Evolutionary conservation across 1,139 yeast species (phyloP), one percentile per base, ranked within the genome.

Genomic region (Kurtzmaniella quercitrusa): DNA sequence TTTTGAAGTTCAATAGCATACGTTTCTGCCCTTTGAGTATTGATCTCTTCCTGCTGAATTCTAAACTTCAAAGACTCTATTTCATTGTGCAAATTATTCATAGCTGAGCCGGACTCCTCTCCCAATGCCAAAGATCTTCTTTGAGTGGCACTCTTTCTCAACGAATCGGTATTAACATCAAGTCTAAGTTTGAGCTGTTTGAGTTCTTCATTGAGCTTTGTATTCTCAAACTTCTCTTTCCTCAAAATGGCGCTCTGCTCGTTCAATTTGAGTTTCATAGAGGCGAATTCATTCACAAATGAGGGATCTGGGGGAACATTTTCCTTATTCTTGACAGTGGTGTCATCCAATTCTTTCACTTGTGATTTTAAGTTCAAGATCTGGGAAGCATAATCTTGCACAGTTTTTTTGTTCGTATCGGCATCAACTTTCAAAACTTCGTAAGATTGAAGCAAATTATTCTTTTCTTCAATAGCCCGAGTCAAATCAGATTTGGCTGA

Each of bases 121-220:
- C 74, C 74, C 19, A 62, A 51, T 3, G 70, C 70, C 38, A 66
- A 47, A 0, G 75, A 68, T 39, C 67, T 54, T 46, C 72, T 53
- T 17, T 43, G 48, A 34, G 49, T 43, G 34, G 50, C 52, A 45
- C 51, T 59, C 39, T 48, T 54, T 39, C 63, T 62, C 1, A 65
- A 57, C n/a, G 55, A 48, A 37, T 55, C 60, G 17, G 46, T 51
- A 42, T 54, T 43, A 37, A 66, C 54, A 46, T 64, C 63, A 9
- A 66, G 57, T 43, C 73, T 60, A 33, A 58, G 74, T 51, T 81
- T 85, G 11, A 85, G 60, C 51, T 82, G 64, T 29, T 73, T 70
- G 44, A 83, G 54, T 48, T 84, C 88, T 42, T 83, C 82, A n/a
- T 67, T 62, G 37, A 83, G 58, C 50, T 77, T 75, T 56, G 61